A percentile compares a stretch with the other conserved stretches of the same genome.
Conservation (phyloP, 306 rosid genomes). For the Quercus berberidifolia region DNA sequence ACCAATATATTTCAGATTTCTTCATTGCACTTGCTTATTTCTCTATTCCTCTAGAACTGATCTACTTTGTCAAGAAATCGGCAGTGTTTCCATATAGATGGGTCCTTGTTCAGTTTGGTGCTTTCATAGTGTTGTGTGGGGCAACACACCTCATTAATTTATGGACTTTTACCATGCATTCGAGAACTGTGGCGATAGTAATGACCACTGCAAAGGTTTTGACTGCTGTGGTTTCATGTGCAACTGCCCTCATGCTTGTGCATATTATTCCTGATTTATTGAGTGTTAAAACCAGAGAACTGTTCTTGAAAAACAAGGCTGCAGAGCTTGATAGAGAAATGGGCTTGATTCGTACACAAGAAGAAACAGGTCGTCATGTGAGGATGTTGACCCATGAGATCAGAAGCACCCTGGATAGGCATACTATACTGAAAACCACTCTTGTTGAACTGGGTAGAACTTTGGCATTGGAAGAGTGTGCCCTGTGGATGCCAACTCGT, state of each 20-base stretch:
- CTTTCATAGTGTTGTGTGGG: slow-evolving; percentile 78
- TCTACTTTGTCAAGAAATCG: slow-evolving; percentile 78
- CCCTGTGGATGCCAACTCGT: slow-evolving; percentile 97
- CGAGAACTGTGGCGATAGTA: slow-evolving; percentile 65
- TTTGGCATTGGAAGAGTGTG: slow-evolving; percentile 91
- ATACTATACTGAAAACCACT: slow-evolving; percentile 68
- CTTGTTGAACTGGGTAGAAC: slow-evolving; percentile 83
- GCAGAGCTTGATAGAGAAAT: slow-evolving; percentile 81
- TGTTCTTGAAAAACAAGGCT: slow-evolving; percentile 75
- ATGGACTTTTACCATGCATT: slow-evolving; percentile 61
- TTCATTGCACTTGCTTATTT: slow-evolving; percentile 74
- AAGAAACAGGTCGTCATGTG: slow-evolving; percentile 82
- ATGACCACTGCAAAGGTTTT: slow-evolving; percentile 73
- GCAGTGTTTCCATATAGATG: slow-evolving; percentile 78
- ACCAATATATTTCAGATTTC: slow-evolving; percentile 76
- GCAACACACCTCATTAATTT: slow-evolving; percentile 76
- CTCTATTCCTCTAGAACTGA: slow-evolving; percentile 78
- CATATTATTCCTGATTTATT: slow-evolving; percentile 77
- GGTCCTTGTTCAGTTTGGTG: slow-evolving; percentile 89
- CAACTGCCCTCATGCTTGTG: slow-evolving; percentile 79
- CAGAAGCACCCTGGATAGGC: slow-evolving; percentile 77
- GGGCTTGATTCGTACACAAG: slow-evolving; percentile 79
- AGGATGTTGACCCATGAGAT: slow-evolving; percentile 83
- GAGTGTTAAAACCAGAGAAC: slow-evolving; percentile 73
- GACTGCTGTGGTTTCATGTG: slow-evolving; percentile 77